Evolutionary conservation across 495 filamentous ascomycete genomes (phyloP), one percentile per base, ranked within the genome.

Genomic region (Penicillium psychrofluorescens): DNA sequence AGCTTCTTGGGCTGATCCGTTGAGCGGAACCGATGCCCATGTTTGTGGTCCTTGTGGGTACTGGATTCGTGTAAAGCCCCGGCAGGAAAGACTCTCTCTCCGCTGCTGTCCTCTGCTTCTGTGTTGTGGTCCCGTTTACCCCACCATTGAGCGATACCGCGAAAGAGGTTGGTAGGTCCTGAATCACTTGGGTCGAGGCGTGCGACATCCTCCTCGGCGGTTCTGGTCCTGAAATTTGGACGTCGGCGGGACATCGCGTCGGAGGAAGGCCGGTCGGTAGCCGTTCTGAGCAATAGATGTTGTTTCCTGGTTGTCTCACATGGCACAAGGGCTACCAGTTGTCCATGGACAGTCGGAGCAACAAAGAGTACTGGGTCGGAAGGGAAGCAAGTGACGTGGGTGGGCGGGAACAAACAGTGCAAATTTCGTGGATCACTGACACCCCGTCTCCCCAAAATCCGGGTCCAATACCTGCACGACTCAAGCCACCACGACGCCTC

Each of bases 1-100:
- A 90, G 73, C 59, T 88, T 90, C 46, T 68, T 70, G 2, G 67
- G 54, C 36, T 67, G 69, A 29, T 79, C 78, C 38, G 68, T 53
- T 15, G 71, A 61, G 38, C 76, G 67, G 58, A 55, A 16, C 54
- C 63, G 50, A 62, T 75, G 49, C 55, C 54, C 48, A 60, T 62
- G 44, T 49, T 56, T 54, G 50, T 72, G 61, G 48, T 61, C 63
- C 45, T 53, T 64, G 38, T 64, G 61, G 16, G 38, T 34, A 30
- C 55, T 61, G 15, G 58, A 51, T 10, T 64, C 66, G 32, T 53
- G 46, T 3, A 62, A 36, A n/a, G 55, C 59, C 7, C 58, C 64
- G 38, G 56, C 35, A 22, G 54, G 40, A 14, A 44, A 33, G 11
- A 12, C 36, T 32, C 32, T 44, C 8, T 54, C 52, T 31, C 33